These are phyloP conservation scores for Aspergillus ustus DNA, from an alignment of 2,329 filamentous ascomycete genomes.

Conservation along the genomic window DNA sequence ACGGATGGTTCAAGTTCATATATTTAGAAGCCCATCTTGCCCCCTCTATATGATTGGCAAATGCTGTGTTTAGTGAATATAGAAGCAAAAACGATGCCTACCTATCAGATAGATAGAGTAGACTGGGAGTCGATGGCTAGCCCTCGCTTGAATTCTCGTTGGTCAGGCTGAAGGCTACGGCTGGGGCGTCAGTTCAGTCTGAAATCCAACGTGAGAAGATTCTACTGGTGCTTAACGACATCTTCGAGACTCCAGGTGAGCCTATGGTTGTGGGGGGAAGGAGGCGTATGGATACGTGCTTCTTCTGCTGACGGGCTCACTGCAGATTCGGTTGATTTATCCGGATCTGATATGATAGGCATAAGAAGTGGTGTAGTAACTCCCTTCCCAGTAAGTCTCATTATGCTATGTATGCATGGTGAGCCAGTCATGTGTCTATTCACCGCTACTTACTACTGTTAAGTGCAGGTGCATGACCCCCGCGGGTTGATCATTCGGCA, in stretches of 20 bases:
- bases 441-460: too few species aligned
- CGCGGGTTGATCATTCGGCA: too few species aligned
- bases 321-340: too few species aligned
- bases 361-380: too few species aligned
- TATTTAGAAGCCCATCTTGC: not conserved
- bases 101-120: not conserved
- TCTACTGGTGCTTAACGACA: not conserved
- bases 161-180: not conserved
- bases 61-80: not conserved
- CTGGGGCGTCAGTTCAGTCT: not conserved
- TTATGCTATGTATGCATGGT: too few species aligned
- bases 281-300: too few species aligned
- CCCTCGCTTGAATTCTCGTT: conserved; percentile 13
- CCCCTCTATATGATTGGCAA: not conserved
- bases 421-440: too few species aligned
- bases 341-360: too few species aligned
- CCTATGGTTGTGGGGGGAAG: too few species aligned
- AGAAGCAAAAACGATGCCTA: not conserved
- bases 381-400: too few species aligned
- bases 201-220: not conserved
- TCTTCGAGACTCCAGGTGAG: not conserved
- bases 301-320: too few species aligned
- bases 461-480: too few species aligned
- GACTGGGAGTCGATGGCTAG: not conserved
- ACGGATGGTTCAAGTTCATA: not conserved